Percentiles rank a stretch among this genome's conserved stretches.
These are phyloP conservation scores for Coemansia aciculifera DNA, from an alignment of 192 early-diverging fungal genomes.

Conservation along the genomic window DNA sequence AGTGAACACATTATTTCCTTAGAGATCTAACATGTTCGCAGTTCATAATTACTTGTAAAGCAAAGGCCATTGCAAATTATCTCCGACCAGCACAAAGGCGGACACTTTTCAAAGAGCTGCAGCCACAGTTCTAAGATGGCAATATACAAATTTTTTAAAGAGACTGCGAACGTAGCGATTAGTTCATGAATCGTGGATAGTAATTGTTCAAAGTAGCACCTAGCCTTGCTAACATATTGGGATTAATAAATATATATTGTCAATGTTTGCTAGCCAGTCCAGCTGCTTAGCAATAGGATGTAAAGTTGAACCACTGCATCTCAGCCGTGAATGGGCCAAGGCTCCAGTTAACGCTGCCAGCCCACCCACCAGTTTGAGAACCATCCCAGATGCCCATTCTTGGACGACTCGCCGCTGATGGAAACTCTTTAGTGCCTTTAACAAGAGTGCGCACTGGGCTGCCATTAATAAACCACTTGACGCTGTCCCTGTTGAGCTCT, in stretches of 20 bases:
- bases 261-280: background rate
- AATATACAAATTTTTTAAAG: too few species aligned
- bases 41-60: too few species aligned
- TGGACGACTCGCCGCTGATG: constrained; percentile 23
- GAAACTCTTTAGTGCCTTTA: constrained; percentile 22
- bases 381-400: constrained; percentile 57
- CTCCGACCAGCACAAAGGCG: too few species aligned
- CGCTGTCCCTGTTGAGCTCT: constrained; percentile 56
- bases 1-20: too few species aligned
- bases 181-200: background rate
- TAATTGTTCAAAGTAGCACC: background rate
- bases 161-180: too few species aligned
- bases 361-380: constrained; percentile 46
- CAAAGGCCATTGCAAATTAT: too few species aligned
- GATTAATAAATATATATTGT: background rate
- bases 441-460: constrained; percentile 12
- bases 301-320: constrained; percentile 37
- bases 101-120: too few species aligned
- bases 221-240: background rate
- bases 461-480: constrained; percentile 63
- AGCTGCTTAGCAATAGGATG: constrained; percentile 30
- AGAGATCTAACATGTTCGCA: too few species aligned
- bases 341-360: constrained; percentile 48
- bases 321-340: constrained; percentile 36
- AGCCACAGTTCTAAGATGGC: too few species aligned